Conservation (phyloP, 495 filamentous ascomycete genomes). For the Penicillium antarcticum region DNA sequence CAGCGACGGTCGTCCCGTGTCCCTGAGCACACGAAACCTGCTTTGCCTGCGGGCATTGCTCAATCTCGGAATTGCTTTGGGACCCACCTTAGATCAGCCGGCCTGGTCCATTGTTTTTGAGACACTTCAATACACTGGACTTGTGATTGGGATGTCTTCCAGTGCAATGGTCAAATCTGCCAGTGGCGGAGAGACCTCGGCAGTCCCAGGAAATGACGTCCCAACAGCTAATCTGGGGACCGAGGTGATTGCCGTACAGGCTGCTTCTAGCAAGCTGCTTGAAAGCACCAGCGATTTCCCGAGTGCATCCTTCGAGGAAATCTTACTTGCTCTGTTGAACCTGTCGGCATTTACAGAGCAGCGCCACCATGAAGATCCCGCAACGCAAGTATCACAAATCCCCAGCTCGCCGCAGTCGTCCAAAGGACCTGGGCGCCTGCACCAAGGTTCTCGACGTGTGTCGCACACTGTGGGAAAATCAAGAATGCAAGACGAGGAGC, state of each 20-base stretch:
- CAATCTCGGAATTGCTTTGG: constrained; percentile 91
- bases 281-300: constrained; percentile 89
- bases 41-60: constrained; percentile 85
- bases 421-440: constrained; percentile 30
- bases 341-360: constrained; percentile 49
- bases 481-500: constrained; percentile 45
- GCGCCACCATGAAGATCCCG: constrained; percentile 23
- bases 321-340: constrained; percentile 70
- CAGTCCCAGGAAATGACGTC: constrained; percentile 42
- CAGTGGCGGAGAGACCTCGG: constrained; percentile 27
- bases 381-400: constrained; percentile 16
- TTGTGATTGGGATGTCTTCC: constrained; percentile 65
- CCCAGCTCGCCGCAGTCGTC: constrained; percentile 30
- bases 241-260: constrained; percentile 84
- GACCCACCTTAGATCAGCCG: constrained; percentile 71
- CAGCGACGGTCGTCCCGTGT: constrained; percentile 31
- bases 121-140: constrained; percentile 85
- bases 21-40: constrained; percentile 82
- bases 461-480: constrained; percentile 43
- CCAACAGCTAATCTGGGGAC: constrained; percentile 59
- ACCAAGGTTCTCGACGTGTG: constrained; percentile 60
- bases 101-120: constrained; percentile 91
- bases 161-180: constrained; percentile 29
- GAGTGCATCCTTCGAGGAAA: constrained; percentile 71
- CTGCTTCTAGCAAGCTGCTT: constrained; percentile 80